These are phyloP conservation scores for Exophiala sp. DNA, from an alignment of 2,329 filamentous ascomycete genomes.

Conservation along the genomic window DNA sequence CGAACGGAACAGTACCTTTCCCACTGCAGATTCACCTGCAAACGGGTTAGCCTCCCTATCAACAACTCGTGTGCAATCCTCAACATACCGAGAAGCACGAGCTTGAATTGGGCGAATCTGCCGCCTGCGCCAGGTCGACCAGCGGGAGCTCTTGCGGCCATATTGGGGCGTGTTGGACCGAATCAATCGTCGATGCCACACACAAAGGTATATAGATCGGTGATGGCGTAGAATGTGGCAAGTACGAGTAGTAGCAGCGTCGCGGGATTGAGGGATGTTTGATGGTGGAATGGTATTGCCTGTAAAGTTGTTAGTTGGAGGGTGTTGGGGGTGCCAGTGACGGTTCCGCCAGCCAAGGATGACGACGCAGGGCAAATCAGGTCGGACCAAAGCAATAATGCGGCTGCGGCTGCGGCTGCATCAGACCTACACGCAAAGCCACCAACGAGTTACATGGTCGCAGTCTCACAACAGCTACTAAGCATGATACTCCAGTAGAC, in stretches of 20 bases:
- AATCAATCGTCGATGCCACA: too few species aligned
- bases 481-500: not conserved
- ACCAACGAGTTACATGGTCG: not conserved
- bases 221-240: too few species aligned
- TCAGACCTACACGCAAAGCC: not conserved
- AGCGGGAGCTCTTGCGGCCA: conserved; percentile 81
- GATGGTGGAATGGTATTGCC: not conserved
- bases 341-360: conserved; percentile 4
- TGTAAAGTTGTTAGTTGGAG: too few species aligned
- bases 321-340: too few species aligned
- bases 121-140: conserved; percentile 57
- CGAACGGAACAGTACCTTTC: conserved; percentile 65
- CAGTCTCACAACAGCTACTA: not conserved
- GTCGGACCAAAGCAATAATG: not conserved
- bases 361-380: conserved; percentile 8
- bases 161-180: conserved; percentile 42
- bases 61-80: not conserved
- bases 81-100: conserved; percentile 84
- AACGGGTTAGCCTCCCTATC: conserved; percentile 36
- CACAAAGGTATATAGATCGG: too few species aligned
- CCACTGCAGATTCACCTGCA: conserved; percentile 93
- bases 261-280: not conserved
- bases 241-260: conserved; percentile 1
- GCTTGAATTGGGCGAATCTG: conserved; percentile 97
- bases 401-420: not conserved